Base-by-base conservation (phyloP, 495 filamentous ascomycete genomes). In the Thermothielavioides terrestris region DNA sequence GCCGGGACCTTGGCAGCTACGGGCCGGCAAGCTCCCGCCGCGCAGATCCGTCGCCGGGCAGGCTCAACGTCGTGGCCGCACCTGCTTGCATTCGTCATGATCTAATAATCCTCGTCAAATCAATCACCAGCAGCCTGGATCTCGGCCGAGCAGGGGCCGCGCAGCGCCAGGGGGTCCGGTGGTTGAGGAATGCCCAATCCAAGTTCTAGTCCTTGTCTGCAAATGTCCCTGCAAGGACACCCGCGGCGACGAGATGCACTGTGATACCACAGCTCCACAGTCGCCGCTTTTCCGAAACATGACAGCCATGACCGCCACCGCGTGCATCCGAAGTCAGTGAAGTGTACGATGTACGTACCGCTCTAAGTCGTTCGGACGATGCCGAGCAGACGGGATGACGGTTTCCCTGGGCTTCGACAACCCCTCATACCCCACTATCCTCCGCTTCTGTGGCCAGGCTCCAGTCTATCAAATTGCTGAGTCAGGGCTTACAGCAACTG, bases 61-160 rank as follows among this genome's bases (percentile, higher is more conserved):
- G 22, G 43, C 30, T 53, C 50, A 47, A 31, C n/a, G n/a, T n/a
- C n/a, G n/a, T n/a, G n/a, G n/a, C n/a, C 42, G 44, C 43, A 42
- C 25, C 40, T 14, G 36, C n/a, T 34, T 27, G 51, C 40, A 59
- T 62, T 62, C 54, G 62, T 62, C 62, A 62, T 58, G 57, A 59
- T 63, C 40, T 28, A 50, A 63, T 62, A 65, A 62, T 58, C 57
- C 50, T 15, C 27, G 14, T 32, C 52, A 58, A 53, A 52, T 53
- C 52, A 49, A 34, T 17, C 26, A 34, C 27, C n/a, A n/a, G 46
- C 15, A 44, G 27, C 6, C 27, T 1, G 20, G 39, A 3, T 6
- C 11, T 17, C 6, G 15, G 42, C 5, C 22, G 40, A 23, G 39
- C 38, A 43, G 27, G 46, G 46, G 46, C 23, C 25, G n/a, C 17